Evolutionary conservation across 208 protist species (phyloP).

Genomic region (Willaertia magna): DNA sequence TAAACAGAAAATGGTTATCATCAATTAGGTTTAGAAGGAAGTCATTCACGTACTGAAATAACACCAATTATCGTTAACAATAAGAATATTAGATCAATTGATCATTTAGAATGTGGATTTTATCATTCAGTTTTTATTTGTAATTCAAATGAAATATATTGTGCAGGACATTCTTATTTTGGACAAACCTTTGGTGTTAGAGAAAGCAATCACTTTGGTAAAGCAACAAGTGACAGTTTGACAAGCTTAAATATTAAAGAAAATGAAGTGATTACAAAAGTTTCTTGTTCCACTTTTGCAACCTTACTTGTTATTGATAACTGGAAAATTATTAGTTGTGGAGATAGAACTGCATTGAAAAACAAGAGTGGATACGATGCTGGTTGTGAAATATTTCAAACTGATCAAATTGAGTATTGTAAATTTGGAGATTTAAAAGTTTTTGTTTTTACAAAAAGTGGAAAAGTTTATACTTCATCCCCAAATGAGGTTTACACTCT

Average conservation of each 20-base stretch:
- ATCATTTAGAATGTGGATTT: not conserved
- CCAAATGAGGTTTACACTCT: too few relatives aligned
- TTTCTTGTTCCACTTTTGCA: not conserved
- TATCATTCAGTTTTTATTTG: not conserved
- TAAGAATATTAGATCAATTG: too few relatives aligned
- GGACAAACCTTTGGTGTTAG: not conserved
- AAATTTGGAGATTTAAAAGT: not conserved
- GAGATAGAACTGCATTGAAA: not conserved
- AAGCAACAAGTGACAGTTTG: too few relatives aligned
- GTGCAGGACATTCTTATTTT: not conserved
- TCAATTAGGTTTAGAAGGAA: too few relatives aligned
- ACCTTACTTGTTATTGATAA: not conserved
- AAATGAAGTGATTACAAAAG: not conserved
- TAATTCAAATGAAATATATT: not conserved
- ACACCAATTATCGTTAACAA: too few relatives aligned
- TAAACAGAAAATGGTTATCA: too few relatives aligned
- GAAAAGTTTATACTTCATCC: not conserved
- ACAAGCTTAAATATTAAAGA: too few relatives aligned
- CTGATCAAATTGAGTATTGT: not conserved
- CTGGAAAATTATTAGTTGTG: not conserved
- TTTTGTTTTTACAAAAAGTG: not conserved
- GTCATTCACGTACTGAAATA: too few relatives aligned
- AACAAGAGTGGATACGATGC: not conserved
- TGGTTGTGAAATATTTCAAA: not conserved
- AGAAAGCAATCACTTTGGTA: too few relatives aligned